Percentiles rank a stretch among this genome's conserved stretches.
These are phyloP conservation scores for Delphinella strobiligena DNA, from an alignment of 2,329 filamentous ascomycete species.

Conservation along the genomic window DNA sequence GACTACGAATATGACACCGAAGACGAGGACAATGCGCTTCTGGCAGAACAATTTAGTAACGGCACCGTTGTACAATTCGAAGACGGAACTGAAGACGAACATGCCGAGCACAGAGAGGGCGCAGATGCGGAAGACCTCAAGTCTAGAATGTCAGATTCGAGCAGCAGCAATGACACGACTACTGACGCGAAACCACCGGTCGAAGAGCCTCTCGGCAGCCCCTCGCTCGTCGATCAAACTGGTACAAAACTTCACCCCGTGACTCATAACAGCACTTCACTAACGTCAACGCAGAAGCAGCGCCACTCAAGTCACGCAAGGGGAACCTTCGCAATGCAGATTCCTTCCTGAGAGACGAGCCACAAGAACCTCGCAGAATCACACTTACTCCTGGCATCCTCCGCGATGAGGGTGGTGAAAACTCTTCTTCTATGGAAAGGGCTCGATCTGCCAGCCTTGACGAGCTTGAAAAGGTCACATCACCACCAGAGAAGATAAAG, in stretches of 20 bases:
- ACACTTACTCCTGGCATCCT: constrained; percentile 87
- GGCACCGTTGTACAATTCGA: not conserved
- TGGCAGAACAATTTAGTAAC: constrained; percentile 3
- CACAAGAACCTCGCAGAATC: constrained; percentile 91
- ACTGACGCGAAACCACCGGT: constrained; percentile 14
- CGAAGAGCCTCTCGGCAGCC: constrained; percentile 19
- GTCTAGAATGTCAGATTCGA: too few relatives aligned
- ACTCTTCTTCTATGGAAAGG: constrained; percentile 19
- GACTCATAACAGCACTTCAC: constrained; percentile 34
- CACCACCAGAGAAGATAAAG: constrained; percentile 50
- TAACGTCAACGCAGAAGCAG: constrained; percentile 19
- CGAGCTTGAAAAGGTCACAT: constrained; percentile 56
- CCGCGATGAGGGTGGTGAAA: constrained; percentile 54
- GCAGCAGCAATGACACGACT: constrained; percentile 13
- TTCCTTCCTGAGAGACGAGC: constrained; percentile 96
- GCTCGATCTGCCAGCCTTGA: constrained; percentile 55
- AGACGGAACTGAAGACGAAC: constrained; percentile 1
- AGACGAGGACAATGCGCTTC: constrained; percentile 20
- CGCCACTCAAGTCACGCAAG: constrained; percentile 55
- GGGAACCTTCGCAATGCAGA: constrained; percentile 84
- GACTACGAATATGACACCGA: constrained; percentile 77
- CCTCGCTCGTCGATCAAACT: constrained; percentile 18
- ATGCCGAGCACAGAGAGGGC: not conserved
- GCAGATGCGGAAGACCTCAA: not conserved
- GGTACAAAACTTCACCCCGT: constrained; percentile 12